Evolutionary conservation across 2,329 filamentous ascomycete species (phyloP).

Genomic region (Leptographium wingfieldii): DNA sequence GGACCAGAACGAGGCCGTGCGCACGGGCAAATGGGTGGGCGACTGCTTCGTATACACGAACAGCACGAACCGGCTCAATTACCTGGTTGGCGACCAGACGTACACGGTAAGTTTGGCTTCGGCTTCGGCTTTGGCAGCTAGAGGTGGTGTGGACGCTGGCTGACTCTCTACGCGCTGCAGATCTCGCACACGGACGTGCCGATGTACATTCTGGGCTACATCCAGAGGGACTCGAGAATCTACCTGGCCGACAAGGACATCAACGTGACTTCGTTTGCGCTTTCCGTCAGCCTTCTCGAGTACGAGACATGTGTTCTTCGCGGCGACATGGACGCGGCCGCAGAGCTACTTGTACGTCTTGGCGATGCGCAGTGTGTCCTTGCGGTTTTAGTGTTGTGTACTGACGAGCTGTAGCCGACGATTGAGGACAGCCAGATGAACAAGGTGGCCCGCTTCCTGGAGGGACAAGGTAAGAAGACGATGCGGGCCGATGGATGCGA

Average conservation of each 20-base stretch:
- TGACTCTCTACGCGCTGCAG: background rate
- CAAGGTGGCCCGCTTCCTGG: slow-evolving; percentile 94
- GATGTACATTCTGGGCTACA: slow-evolving; percentile 91
- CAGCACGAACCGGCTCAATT: slow-evolving; percentile 90
- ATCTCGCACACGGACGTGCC: slow-evolving; percentile 83
- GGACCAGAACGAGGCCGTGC: slow-evolving; percentile 85
- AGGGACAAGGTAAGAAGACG: slow-evolving; percentile 64
- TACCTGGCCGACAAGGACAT: slow-evolving; percentile 97
- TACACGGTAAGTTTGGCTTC: slow-evolving; percentile 57
- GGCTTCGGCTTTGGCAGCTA: background rate
- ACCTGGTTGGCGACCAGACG: slow-evolving; percentile 93
- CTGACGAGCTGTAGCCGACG: slow-evolving; percentile 29
- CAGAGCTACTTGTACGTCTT: slow-evolving; percentile 51
- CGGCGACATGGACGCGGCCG: slow-evolving; percentile 82
- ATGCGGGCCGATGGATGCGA: no score
- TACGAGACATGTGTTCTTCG: slow-evolving; percentile 94
- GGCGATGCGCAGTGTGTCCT: background rate
- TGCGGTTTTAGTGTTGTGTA: background rate
- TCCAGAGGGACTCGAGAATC: slow-evolving; percentile 86
- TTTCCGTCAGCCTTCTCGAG: slow-evolving; percentile 86
- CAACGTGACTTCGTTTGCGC: slow-evolving; percentile 73
- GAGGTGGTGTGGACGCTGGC: background rate
- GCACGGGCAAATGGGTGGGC: slow-evolving; percentile 93
- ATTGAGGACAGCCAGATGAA: slow-evolving; percentile 92
- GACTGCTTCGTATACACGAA: slow-evolving; percentile 99